These are phyloP conservation scores for Kodamaea alishanica DNA, from an alignment of 1,139 yeast species.

Conservation along the genomic window DNA sequence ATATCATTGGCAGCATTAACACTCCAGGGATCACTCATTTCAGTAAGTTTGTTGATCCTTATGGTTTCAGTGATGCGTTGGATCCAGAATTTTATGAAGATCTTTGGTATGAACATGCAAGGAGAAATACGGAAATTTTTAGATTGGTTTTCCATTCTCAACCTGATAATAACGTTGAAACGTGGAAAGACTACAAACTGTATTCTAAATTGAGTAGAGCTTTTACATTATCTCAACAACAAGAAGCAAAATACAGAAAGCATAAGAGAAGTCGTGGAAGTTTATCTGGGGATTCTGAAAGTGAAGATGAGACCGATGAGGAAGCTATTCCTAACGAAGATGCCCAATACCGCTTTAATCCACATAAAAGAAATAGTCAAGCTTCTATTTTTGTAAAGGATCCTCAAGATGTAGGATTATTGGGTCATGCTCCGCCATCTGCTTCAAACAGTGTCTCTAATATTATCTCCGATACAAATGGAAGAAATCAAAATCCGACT, in stretches of 20 bases:
- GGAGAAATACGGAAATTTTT: conserved; percentile 76
- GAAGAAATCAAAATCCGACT: conserved; percentile 7
- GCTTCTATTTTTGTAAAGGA: conserved; percentile 27
- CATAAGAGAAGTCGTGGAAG: conserved; percentile 14
- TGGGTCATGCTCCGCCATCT: conserved; percentile 39
- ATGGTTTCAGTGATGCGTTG: conserved; percentile 82
- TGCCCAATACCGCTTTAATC: conserved; percentile 11
- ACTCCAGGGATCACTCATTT: conserved; percentile 29
- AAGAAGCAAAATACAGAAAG: conserved; percentile 31
- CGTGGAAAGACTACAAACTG: conserved; percentile 87
- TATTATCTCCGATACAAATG: not conserved
- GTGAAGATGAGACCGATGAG: conserved; percentile 11
- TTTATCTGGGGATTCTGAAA: conserved; percentile 15
- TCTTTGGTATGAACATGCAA: conserved; percentile 82
- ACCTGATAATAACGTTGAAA: conserved; percentile 83
- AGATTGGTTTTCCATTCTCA: conserved; percentile 88
- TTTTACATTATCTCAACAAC: conserved; percentile 49
- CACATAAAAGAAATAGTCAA: conserved; percentile 20
- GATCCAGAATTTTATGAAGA: conserved; percentile 77
- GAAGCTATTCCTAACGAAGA: conserved; percentile 4
- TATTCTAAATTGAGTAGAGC: conserved; percentile 56
- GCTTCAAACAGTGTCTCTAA: not conserved
- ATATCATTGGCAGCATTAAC: conserved; percentile 37
- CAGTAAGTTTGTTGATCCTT: conserved; percentile 73
- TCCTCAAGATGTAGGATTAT: conserved; percentile 33